Conservation (phyloP, 176 grass and related monocot species). For the Saccharum spontaneum region DNA sequence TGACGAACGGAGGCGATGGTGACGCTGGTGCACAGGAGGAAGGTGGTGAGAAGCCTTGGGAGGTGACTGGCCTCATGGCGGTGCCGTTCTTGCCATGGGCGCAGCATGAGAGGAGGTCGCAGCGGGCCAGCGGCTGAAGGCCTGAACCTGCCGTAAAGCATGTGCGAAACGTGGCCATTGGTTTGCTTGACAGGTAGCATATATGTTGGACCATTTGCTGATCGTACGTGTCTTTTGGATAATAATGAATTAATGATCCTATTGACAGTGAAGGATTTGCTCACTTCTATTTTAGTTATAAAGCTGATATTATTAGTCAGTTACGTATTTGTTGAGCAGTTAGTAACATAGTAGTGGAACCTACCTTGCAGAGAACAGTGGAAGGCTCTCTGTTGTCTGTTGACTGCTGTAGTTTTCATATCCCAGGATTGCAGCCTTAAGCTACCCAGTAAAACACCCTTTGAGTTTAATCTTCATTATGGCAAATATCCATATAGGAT, state of each 20-base stretch:
- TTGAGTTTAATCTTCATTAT: neutral
- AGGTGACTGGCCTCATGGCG: neutral
- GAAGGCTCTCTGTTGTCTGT: neutral
- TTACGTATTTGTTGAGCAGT: neutral
- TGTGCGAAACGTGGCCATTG: neutral
- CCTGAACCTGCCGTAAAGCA: constrained; percentile 19
- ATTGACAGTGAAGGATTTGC: constrained; percentile 1
- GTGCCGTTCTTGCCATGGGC: constrained; percentile 19
- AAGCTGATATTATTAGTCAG: neutral
- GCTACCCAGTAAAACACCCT: neutral
- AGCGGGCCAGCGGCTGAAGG: neutral
- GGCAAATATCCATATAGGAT: neutral
- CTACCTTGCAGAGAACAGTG: neutral
- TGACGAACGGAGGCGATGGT: neutral
- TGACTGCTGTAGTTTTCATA: constrained; percentile 16
- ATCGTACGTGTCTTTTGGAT: neutral
- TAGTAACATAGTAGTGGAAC: neutral
- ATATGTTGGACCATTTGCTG: neutral
- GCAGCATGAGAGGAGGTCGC: constrained; percentile 30
- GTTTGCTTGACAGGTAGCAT: constrained; percentile 5
- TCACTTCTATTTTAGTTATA: neutral
- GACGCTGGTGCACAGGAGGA: neutral
- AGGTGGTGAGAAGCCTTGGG: constrained; percentile 3
- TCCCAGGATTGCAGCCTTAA: neutral
- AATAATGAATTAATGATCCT: neutral